These are phyloP conservation scores for Sporothrix mexicana DNA, from an alignment of 2,329 filamentous ascomycete species.

Conservation along the genomic window DNA sequence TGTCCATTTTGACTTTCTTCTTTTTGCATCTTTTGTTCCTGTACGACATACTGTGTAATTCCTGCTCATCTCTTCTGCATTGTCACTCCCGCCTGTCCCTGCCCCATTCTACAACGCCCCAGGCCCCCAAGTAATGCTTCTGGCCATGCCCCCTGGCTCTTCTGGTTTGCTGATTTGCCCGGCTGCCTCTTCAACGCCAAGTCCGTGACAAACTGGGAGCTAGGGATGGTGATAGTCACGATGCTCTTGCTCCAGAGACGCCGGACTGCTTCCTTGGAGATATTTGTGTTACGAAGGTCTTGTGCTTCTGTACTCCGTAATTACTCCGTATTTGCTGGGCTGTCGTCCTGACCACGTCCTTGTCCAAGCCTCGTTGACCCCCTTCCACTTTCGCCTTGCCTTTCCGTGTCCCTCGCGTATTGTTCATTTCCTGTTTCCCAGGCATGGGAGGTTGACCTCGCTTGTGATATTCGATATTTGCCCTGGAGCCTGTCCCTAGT, in stretches of 20 bases:
- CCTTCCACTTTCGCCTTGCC: too few species aligned
- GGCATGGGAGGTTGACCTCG: neutral
- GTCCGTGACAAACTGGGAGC: slow-evolving; percentile 24
- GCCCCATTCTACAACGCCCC: slow-evolving; percentile 1
- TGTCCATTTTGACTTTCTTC: neutral
- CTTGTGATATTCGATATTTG: neutral
- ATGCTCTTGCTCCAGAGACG: neutral
- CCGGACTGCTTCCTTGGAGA: too few species aligned
- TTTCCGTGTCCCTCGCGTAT: too few species aligned
- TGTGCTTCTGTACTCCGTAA: neutral
- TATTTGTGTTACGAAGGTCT: neutral
- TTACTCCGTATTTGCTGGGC: neutral
- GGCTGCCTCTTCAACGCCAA: slow-evolving; percentile 27
- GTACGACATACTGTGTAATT: too few species aligned
- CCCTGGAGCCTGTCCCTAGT: neutral
- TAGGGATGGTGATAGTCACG: neutral
- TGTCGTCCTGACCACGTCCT: slow-evolving; percentile 10
- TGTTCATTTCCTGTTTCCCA: slow-evolving; percentile 3
- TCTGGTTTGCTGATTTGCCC: neutral
- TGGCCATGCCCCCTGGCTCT: too few species aligned
- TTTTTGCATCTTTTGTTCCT: neutral
- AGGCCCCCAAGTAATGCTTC: too few species aligned
- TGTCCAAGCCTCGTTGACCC: slow-evolving; percentile 1
- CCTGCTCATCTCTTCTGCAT: neutral
- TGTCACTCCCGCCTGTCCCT: neutral